phyloP scores from a whole-genome alignment of 1,284 basidiomycete species.

The Tilletiopsis washingtonensis region DNA sequence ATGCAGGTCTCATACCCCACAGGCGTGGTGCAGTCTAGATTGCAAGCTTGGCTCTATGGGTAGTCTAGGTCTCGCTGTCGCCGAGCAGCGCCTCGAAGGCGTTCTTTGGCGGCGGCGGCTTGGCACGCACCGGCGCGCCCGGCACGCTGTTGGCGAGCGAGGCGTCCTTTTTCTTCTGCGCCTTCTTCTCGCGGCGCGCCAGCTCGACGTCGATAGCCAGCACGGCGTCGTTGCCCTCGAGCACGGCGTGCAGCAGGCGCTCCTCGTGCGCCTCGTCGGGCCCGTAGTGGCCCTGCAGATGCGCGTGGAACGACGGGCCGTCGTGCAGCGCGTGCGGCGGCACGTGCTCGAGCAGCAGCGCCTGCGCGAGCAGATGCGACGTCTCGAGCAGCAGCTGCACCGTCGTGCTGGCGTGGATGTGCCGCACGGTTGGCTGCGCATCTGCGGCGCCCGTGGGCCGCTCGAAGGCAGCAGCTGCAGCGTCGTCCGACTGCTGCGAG shows the following conservation, averaged over 20 bases:
- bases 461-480: too few species aligned
- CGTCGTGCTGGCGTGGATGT: constrained; percentile 4
- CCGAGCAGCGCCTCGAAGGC: not conserved
- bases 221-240: not conserved
- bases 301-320: constrained; percentile 8
- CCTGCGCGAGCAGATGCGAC: not conserved
- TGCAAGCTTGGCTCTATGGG: too few species aligned
- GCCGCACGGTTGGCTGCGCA: constrained; percentile 1
- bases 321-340: constrained; percentile 2
- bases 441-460: too few species aligned
- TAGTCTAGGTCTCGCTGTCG: not conserved
- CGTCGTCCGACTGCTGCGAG: too few species aligned
- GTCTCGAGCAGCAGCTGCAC: constrained; percentile 6
- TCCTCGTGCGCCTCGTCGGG: not conserved
- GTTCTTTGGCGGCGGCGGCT: not conserved
- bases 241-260: not conserved
- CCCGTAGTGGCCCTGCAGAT: not conserved
- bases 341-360: constrained; percentile 1
- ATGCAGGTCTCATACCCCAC: too few species aligned
- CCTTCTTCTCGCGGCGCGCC: not conserved
- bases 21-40: too few species aligned
- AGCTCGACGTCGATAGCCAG: not conserved
- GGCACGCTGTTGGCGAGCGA: not conserved
- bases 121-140: not conserved
- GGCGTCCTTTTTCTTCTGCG: not conserved